Base-by-base conservation (phyloP, 345 rosid genomes). In the rapeseed (Brassica napus) region DNA sequence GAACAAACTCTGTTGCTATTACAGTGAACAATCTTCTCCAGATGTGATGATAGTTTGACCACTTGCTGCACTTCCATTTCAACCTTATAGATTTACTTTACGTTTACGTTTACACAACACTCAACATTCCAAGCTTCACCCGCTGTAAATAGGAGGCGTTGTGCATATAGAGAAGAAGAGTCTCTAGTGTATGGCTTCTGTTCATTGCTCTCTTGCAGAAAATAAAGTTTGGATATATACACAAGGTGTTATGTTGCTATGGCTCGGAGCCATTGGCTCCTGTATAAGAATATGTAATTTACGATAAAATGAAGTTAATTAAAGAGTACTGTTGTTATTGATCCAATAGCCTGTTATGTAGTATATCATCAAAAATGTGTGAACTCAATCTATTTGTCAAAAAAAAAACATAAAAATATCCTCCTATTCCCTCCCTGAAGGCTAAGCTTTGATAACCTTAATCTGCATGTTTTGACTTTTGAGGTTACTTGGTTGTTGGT, bases 1-100 rank as follows among this genome's bases (percentile, higher is more conserved):
- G 90, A 79, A 93, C 99, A 71, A 90, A 95, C 83, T 95, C 99
- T 28, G 98, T 84, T 39, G 78, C 90, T 68, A 89, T 90, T 31
- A 93, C 97, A 72, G 97, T 95, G 87, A 93, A 95, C 88, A 95
- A 95, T 82, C 99, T 93, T 82, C 99, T 95, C 72, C 99, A 95
- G 84, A 93, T 88, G 90, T 93, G 86, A 88, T 57, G 65, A 76
- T 72, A 69, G 39, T 76, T 72, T 67, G 63, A 37, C 47, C 72
- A 73, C 59, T 75, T 69, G 47, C 44, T 24, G 65, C 71, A 70
- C 9, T 57, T 72, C 62, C 54, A 26, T 81, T 73, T 73, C 61
- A 81, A 78, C 84, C 84, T 58, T 76, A 65, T 71, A 80, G 78
- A 73, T 79, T 79, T 73, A 80, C 15, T 72, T 52, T 68, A 44